Base-by-base conservation (phyloP, 2,329 filamentous ascomycete species). In the Mollisiaceae sp. region DNA sequence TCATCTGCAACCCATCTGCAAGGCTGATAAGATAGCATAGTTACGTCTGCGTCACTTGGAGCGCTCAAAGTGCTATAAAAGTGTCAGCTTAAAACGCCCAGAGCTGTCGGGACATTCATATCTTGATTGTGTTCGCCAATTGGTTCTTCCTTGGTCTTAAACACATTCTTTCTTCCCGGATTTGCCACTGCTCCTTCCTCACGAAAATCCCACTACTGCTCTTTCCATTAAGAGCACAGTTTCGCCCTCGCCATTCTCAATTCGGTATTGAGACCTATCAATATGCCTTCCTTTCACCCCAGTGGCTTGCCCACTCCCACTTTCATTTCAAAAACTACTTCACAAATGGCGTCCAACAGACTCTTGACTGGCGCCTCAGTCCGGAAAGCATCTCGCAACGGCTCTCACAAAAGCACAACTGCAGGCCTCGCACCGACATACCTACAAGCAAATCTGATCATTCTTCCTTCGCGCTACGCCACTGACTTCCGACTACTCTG, bases 401-500 rank as follows among this genome's bases (percentile, higher is more conserved):
- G 64, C 32, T 45, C 24, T n/a, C 52, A 64, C 39, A 71, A 64
- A 22, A 60, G 64, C 3, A 41, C 75, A 22, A 89, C 86, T 0
- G 81, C 85, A 0, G 85, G 86, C 14, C 76, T 87, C 1, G 84
- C 86, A 2, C 83, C 84, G 0, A 80, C 79, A 14, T 81, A 84
- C 70, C 77, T 89, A 15, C 87, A 89, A 78, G 86, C 86, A 45
- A 90, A 90, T 70, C 79, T 90, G 43, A 80, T 90, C 45, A 79
- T 89, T 12, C 79, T 90, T 0, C 86, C 86, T 0, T 82, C 81
- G 1, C 75, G 77, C 38, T 85, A 88, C 73, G 86, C 87, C 14
- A 60, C 77, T 20, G 84, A 89, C 73, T 90, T 89, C 74, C 81
- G 83, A 14, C 74, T 81, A 20, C 82, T 89, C 27, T 89, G 87